Conservation (phyloP, 2,329 filamentous ascomycete genomes). For the Metarhizium humberi region DNA sequence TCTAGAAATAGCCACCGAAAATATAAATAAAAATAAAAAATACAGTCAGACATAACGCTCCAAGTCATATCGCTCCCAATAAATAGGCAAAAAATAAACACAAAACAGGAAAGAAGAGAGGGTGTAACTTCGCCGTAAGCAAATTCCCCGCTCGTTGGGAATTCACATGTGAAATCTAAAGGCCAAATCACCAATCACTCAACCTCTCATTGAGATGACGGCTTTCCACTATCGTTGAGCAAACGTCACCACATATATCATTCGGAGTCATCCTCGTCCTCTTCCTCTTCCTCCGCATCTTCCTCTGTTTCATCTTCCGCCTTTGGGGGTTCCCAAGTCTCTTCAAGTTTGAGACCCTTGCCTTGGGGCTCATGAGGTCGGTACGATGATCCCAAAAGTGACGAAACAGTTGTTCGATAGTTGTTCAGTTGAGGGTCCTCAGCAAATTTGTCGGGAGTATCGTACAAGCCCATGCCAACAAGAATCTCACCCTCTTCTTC, state of each 20-base stretch:
- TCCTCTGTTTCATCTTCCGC: conserved; percentile 49
- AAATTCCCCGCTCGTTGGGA: too few relatives aligned
- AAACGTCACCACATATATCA: not conserved
- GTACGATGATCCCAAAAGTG: conserved; percentile 42
- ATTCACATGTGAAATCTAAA: too few relatives aligned
- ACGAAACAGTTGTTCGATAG: conserved; percentile 44
- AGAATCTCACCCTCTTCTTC: conserved; percentile 62
- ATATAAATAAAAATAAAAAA: too few relatives aligned
- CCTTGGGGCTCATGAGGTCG: conserved; percentile 41
- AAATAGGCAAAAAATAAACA: too few relatives aligned
- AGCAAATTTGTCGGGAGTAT: conserved; percentile 51
- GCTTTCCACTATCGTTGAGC: not conserved
- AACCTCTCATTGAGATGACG: too few relatives aligned
- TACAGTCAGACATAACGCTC: too few relatives aligned
- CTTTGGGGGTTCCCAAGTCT: conserved; percentile 65
- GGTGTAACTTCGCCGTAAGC: too few relatives aligned
- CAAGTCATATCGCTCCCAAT: too few relatives aligned
- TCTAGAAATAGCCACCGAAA: too few relatives aligned
- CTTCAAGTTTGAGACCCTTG: conserved; percentile 72
- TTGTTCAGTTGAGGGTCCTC: conserved; percentile 42
- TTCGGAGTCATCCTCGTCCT: conserved; percentile 17
- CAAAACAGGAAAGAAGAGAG: too few relatives aligned
- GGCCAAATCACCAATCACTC: too few relatives aligned
- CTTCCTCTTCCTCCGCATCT: conserved; percentile 33
- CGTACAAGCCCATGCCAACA: conserved; percentile 76